Base-by-base conservation (phyloP, 305 asterid species). In the Fraxinus paxiana region DNA sequence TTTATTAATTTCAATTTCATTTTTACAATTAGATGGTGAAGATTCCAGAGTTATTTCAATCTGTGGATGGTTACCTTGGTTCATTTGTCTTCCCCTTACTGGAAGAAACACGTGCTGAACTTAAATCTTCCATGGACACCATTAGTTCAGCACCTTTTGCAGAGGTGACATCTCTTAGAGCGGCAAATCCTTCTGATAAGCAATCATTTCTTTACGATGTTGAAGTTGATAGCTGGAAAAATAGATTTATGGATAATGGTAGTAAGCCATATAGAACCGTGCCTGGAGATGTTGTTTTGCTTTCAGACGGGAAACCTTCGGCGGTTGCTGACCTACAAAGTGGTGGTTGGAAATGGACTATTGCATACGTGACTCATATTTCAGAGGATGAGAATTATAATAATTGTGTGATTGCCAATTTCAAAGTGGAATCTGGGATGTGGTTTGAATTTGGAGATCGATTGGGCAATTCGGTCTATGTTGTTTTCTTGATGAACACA, bases 31-130 rank as follows among this genome's bases (percentile, higher is more conserved):
- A 91, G 94, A 90, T 91, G 63, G 84, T 82, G 37, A 67, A 76
- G 56, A 91, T 91, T 69, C 90, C 96, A 0, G 65, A 67, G 7
- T 59, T 78, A 12, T 91, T 89, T 46, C 77, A 80, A 43, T 75
- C 82, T 4, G 90, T 75, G 69, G 83, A 78, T 37, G 76, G 76
- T 0, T 92, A 91, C 77, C 82, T 91, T 22, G 74, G 76, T 24
- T 89, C 93, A 12, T 89, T 33, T 67, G 34, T 22, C 22, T 87
- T 1, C 81, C 92, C 94, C 0, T 79, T 92, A 43, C 67, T 90
- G 74, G 97, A 92, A 86, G 97, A 92, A 74, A 88, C 91, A 0
- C 90, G 93, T 0, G 87, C 83, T 2, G 83, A 77, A 30, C 88
- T 91, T 24, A 89, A 88, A 34, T 79, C 96, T 1, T 82, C 85